A percentile compares a stretch with the other conserved stretches of the same genome.
These are phyloP conservation scores for Hirschioporus abietinus DNA, from an alignment of 768 basidiomycete genomes.

Conservation along the genomic window DNA sequence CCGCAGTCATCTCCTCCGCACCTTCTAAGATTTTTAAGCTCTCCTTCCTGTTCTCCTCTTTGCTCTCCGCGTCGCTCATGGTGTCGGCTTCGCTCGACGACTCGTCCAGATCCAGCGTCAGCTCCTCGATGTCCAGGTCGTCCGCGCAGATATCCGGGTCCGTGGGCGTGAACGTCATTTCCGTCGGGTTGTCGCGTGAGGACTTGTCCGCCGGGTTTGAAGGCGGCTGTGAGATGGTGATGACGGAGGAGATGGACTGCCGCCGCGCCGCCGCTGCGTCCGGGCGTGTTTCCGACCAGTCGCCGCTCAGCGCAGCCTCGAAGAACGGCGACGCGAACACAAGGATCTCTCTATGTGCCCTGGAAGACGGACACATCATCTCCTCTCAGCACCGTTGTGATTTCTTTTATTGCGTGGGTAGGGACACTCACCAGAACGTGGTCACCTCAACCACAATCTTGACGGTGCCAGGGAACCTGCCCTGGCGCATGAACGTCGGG, in stretches of 20 bases:
- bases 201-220: constrained; percentile 46
- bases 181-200: constrained; percentile 28
- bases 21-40: constrained; percentile 5
- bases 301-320: constrained; percentile 82
- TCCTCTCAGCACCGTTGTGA: neutral
- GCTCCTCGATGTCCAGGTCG: constrained; percentile 38
- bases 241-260: constrained; percentile 73
- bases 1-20: constrained; percentile 6
- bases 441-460: constrained; percentile 87
- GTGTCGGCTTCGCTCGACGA: constrained; percentile 13
- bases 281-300: constrained; percentile 73
- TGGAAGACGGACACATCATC: constrained; percentile 25
- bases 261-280: constrained; percentile 51
- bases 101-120: constrained; percentile 29
- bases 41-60: constrained; percentile 10
- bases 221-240: constrained; percentile 78
- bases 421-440: constrained; percentile 74
- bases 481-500: constrained; percentile 66
- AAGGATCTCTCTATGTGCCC: constrained; percentile 89
- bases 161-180: constrained; percentile 58
- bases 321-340: constrained; percentile 96
- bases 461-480: constrained; percentile 75
- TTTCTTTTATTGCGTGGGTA: neutral
- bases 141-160: constrained; percentile 44
- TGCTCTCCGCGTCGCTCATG: constrained; percentile 25